Conservation (phyloP, 306 rosid species). For the Sophora flavescens region DNA sequence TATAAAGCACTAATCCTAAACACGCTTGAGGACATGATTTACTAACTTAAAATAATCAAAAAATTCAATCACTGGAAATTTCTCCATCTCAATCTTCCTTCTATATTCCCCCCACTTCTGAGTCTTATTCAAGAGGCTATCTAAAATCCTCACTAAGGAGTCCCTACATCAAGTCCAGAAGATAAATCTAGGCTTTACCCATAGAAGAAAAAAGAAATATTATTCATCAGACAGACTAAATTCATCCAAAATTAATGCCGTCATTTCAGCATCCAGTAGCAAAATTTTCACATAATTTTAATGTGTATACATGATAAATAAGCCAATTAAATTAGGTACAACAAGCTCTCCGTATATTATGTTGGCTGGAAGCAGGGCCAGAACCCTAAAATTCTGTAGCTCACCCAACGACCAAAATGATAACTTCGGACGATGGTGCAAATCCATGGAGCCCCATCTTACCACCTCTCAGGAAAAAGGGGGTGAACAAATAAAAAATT, state of each 20-base stretch:
- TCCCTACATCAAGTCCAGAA: too few relatives aligned
- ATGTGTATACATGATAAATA: conserved; percentile 65
- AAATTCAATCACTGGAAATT: too few relatives aligned
- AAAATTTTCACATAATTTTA: conserved; percentile 56
- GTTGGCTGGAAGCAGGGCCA: conserved; percentile 60
- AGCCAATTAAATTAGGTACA: conserved; percentile 66
- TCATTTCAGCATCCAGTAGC: conserved; percentile 47
- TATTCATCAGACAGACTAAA: not conserved
- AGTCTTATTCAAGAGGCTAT: too few relatives aligned
- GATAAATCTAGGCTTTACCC: too few relatives aligned
- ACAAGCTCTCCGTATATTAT: conserved; percentile 56
- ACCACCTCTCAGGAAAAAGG: conserved; percentile 57
- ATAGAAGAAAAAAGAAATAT: too few relatives aligned
- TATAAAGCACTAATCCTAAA: too few relatives aligned
- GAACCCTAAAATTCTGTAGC: conserved; percentile 49
- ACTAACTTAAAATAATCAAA: too few relatives aligned
- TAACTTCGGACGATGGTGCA: conserved; percentile 46
- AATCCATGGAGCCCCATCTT: conserved; percentile 48
- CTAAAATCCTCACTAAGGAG: too few relatives aligned
- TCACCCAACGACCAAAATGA: conserved; percentile 54
- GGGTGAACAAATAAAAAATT: conserved; percentile 51
- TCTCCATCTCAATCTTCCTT: too few relatives aligned
- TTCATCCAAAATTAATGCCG: conserved; percentile 37
- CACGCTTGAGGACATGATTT: too few relatives aligned
- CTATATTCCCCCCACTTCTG: too few relatives aligned